phyloP scores from a whole-genome alignment of 352 stramenopile species.

The Phytophthora nicotianae region DNA sequence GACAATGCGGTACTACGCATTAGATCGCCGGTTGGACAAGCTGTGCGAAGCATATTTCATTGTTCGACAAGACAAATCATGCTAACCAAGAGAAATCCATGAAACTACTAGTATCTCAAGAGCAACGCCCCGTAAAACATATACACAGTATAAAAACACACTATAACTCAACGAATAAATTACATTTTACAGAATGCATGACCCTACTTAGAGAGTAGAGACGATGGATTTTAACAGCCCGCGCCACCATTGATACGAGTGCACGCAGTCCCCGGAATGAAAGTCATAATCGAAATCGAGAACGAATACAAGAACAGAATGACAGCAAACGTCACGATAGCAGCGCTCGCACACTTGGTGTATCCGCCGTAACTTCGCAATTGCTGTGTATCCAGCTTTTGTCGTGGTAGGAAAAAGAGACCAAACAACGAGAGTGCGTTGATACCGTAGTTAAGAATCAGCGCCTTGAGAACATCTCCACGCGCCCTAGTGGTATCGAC shows the following conservation, averaged over 20 bases:
- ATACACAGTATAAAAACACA: no score
- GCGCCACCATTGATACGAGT: background rate
- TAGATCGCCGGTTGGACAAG: constrained; percentile 14
- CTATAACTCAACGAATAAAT: no score
- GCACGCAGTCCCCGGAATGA: background rate
- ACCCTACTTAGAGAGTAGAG: no score
- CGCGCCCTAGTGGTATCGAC: constrained; percentile 27
- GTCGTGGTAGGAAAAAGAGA: constrained; percentile 45
- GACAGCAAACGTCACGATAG: constrained; percentile 39
- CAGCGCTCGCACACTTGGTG: constrained; percentile 53
- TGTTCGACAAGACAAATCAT: no score
- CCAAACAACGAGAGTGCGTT: constrained; percentile 43
- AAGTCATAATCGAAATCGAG: background rate
- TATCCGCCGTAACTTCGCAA: constrained; percentile 67
- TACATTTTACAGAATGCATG: no score
- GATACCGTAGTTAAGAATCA: constrained; percentile 51
- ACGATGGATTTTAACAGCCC: background rate
- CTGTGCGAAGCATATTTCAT: constrained; percentile 1
- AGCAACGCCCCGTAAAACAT: no score
- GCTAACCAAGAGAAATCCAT: no score
- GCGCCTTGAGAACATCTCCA: constrained; percentile 31
- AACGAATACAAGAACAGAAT: constrained; percentile 37
- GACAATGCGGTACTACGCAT: constrained; percentile 5
- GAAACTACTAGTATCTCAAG: no score
- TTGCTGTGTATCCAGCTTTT: constrained; percentile 69